phyloP scores from a whole-genome alignment of 331 rosid genomes.

The Dryas integrifolia region DNA sequence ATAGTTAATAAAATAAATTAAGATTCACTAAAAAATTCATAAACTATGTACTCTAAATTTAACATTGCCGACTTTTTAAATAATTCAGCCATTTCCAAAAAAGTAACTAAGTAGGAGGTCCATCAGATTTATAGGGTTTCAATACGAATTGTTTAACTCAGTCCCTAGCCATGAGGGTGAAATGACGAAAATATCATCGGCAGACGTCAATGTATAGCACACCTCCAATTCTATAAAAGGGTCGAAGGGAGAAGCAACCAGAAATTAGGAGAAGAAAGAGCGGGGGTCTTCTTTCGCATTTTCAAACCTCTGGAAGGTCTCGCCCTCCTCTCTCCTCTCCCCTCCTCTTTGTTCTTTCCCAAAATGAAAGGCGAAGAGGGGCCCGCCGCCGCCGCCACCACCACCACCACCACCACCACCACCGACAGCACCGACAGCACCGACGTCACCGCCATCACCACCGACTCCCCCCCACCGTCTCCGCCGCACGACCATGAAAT shows the following conservation, averaged over 20 bases:
- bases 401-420: conserved; percentile 22
- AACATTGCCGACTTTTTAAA: no score
- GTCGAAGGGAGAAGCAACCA: background rate
- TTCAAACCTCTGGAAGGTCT: conserved; percentile 17
- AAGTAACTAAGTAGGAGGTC: no score
- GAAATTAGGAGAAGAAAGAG: conserved; percentile 44
- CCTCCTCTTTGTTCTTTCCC: conserved; percentile 30
- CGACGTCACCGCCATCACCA: conserved; percentile 23
- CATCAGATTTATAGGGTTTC: no score
- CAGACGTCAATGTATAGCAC: background rate
- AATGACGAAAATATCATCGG: conserved; percentile 16
- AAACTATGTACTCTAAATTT: no score
- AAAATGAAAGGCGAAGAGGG: conserved; percentile 65
- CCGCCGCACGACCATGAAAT: conserved; percentile 39
- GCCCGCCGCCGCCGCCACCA: conserved; percentile 29
- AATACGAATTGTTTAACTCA: no score
- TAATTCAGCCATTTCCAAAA: no score
- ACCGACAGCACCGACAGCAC: conserved; percentile 28
- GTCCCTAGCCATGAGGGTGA: background rate
- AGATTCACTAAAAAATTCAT: no score
- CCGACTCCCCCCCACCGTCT: conserved; percentile 33
- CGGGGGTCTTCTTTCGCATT: conserved; percentile 28
- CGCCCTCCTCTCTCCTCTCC: conserved; percentile 30
- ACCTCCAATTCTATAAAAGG: conserved; percentile 27
- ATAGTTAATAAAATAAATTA: no score